Percentiles rank a stretch among this genome's conserved stretches.
Conservation (phyloP, 2,329 filamentous ascomycete species). For the Penicillium janthinellum region DNA sequence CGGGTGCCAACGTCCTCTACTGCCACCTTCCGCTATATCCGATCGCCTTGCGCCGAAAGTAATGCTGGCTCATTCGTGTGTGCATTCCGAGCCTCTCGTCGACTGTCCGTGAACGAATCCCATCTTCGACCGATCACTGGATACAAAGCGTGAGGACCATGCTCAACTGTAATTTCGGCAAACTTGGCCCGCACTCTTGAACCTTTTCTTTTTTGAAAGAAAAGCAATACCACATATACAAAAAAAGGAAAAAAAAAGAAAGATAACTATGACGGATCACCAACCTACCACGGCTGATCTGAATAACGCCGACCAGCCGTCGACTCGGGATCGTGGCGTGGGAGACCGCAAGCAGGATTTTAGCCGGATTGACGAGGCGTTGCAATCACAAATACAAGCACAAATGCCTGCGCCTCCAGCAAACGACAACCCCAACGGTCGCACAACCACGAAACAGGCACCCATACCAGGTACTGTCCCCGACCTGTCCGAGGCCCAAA, state of each 20-base stretch:
- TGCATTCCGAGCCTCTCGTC: constrained; percentile 26
- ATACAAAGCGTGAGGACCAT: constrained; percentile 29
- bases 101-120: constrained; percentile 28
- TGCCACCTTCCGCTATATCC: constrained; percentile 23
- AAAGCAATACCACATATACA: constrained; percentile 6
- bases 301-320: constrained; percentile 32
- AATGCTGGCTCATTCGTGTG: constrained; percentile 37
- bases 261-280: constrained; percentile 38
- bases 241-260: constrained; percentile 16
- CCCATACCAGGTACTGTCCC: constrained; percentile 30
- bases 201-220: constrained; percentile 5
- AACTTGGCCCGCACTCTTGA: constrained; percentile 26
- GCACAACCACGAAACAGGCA: constrained; percentile 28
- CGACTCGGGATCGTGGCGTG: constrained; percentile 28
- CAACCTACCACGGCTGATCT: constrained; percentile 33
- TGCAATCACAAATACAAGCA: constrained; percentile 11
- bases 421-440: constrained; percentile 26
- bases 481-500: constrained; percentile 34
- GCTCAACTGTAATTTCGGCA: constrained; percentile 30
- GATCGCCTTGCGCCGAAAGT: constrained; percentile 27
- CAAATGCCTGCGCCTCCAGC: constrained; percentile 15
- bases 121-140: constrained; percentile 1
- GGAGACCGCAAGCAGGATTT: constrained; percentile 25
- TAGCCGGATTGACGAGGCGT: constrained; percentile 26
- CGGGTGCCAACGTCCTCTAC: constrained; percentile 12